A percentile compares a stretch with the other conserved stretches of the same genome.
These are phyloP conservation scores for Aureobasidium lini DNA, from an alignment of 2,329 filamentous ascomycete species.

Conservation along the genomic window DNA sequence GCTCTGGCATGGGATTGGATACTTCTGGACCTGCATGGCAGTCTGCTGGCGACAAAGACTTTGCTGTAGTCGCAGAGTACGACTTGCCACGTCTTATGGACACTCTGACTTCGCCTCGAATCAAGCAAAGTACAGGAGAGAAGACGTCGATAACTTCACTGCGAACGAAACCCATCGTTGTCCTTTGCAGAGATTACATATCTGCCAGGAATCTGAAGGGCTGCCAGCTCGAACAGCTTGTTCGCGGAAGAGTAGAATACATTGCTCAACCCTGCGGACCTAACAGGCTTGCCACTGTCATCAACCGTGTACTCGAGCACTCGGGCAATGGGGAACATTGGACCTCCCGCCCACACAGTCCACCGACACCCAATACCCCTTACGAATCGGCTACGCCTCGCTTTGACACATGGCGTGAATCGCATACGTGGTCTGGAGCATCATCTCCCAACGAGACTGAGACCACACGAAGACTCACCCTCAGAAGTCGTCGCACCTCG, in stretches of 20 bases:
- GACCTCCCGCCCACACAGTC: not conserved
- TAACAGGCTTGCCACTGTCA: conserved; percentile 1
- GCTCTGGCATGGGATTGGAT: not conserved
- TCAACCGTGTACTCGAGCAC: not conserved
- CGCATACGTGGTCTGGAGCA: not conserved
- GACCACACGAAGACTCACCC: not conserved
- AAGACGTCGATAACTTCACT: not conserved
- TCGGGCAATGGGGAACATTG: not conserved
- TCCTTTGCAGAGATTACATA: conserved; percentile 8
- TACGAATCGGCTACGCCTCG: not conserved
- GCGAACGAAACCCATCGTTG: conserved; percentile 5
- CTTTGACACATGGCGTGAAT: not conserved
- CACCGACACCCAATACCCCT: not conserved
- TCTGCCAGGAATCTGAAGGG: not conserved
- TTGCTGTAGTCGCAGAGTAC: not conserved
- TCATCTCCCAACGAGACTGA: not conserved
- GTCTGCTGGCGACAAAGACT: not conserved
- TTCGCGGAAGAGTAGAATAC: conserved; percentile 4
- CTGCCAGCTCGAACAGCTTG: not conserved
- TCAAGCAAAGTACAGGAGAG: not conserved
- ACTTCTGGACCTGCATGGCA: not conserved
- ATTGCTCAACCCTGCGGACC: conserved; percentile 14
- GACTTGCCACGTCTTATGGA: not conserved
- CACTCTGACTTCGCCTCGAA: not conserved
- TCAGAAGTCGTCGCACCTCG: not conserved